Base-by-base conservation (phyloP, 83 land plant genomes). In the Picea engelmannii region DNA sequence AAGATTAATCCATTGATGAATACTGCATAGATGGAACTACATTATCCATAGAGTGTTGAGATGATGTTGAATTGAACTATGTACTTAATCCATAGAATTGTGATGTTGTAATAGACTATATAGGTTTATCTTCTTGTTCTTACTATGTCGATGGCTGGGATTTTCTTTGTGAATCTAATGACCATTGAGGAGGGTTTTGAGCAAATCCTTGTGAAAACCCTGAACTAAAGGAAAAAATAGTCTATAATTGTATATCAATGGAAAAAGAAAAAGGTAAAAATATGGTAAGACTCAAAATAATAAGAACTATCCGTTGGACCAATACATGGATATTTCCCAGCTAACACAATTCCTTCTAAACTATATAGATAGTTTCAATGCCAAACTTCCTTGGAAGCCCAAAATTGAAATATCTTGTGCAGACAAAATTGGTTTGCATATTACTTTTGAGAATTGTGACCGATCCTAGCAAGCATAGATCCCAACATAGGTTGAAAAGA, bases 381-480 rank as follows among this genome's bases (percentile, higher is more conserved):
- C 93, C 96, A 97, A 25, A 97, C 96, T 80, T 97, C 98, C 81
- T 97, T 95, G 35, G 95, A 85, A 67, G 94, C 95, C 99, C 99
- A 97, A 66, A 97, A 97, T 78, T 93, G 95, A 18, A 97, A 61
- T 10, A 97, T 92, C 81, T 95, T 93, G 83, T 93, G 96, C 52
- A 97, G 83, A 16, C 94, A 87, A 64, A 89, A 88, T 73, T 92
- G 99, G 70, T 93, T 95, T 52, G 88, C 93, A 24, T 95, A 96
- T 81, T 84, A 87, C 66, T 90, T 92, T 18, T 89, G 89, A 64
- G 96, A 95, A 82, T 95, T 93, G 67, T 90, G 94, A 73, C 91
- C 93, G 74, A 97, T 89, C 80, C 93, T 95, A 31, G 92, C 95
- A 82, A 97, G 93, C 92, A 97, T 93, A 47, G 95, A 85, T 35